These are phyloP conservation scores for Nothophaeocryptopus gaeumannii DNA, from an alignment of 2,329 filamentous ascomycete genomes.

Conservation along the genomic window DNA sequence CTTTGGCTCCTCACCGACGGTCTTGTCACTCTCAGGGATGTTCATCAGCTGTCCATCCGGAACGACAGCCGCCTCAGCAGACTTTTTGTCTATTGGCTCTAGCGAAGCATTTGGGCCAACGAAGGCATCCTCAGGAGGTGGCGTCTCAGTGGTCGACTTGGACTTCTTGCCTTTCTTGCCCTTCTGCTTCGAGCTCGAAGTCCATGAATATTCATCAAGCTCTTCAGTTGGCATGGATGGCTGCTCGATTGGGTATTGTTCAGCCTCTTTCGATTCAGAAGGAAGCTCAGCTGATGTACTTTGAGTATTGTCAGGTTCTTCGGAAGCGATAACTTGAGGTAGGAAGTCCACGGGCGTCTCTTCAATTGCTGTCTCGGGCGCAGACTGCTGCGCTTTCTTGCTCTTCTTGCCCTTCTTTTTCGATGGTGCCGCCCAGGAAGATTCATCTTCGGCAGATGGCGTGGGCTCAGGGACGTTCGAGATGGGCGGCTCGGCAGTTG, in stretches of 20 bases:
- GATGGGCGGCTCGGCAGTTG: not conserved
- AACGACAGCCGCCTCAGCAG: no score
- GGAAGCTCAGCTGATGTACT: not conserved
- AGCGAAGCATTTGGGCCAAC: no score
- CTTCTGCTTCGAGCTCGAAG: slow-evolving; percentile 18
- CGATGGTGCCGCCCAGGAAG: not conserved
- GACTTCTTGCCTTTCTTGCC: slow-evolving; percentile 26
- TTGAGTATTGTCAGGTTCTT: not conserved
- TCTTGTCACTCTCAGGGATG: no score
- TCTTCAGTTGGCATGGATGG: not conserved
- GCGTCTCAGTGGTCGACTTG: not conserved
- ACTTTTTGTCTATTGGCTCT: no score
- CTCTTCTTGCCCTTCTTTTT: slow-evolving; percentile 22
- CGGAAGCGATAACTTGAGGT: not conserved
- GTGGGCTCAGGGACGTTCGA: not conserved
- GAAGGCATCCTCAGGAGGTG: no score
- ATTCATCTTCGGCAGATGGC: slow-evolving; percentile 2
- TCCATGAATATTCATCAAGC: slow-evolving; percentile 11
- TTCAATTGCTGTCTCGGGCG: not conserved
- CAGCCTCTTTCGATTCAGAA: no score
- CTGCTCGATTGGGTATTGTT: no score
- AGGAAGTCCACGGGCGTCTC: not conserved
- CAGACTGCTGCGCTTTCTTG: slow-evolving; percentile 1
- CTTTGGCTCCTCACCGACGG: not conserved
- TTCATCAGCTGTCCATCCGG: no score